These are phyloP conservation scores for Stenogyne calaminthoides DNA, from an alignment of 305 asterid species.

Conservation along the genomic window DNA sequence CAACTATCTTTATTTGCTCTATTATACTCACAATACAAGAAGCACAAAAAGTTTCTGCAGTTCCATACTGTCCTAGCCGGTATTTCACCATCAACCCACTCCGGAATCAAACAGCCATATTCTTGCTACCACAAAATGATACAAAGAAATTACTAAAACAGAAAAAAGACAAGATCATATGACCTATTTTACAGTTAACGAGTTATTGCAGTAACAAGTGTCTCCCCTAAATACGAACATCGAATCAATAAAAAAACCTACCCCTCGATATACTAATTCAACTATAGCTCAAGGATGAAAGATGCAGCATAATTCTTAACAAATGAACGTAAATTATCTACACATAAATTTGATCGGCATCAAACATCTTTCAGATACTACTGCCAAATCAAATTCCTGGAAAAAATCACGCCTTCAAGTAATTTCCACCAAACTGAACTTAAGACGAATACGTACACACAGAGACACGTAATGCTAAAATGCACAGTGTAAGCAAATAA, in stretches of 20 bases:
- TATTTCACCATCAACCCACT: not conserved
- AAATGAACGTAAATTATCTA: not conserved
- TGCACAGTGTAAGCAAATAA: constrained; percentile 3
- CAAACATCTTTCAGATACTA: constrained; percentile 1
- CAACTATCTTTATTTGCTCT: not conserved
- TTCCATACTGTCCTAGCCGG: not conserved
- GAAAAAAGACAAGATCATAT: not conserved
- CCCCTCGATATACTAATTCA: too few species aligned
- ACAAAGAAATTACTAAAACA: not conserved
- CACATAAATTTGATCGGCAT: constrained; percentile 7
- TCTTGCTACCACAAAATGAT: not conserved
- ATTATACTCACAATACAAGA: constrained; percentile 1
- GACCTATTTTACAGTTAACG: not conserved
- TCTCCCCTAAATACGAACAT: too few species aligned
- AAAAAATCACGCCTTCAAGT: not conserved
- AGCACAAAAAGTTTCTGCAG: constrained; percentile 1
- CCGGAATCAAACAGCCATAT: not conserved
- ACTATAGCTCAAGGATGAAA: not conserved
- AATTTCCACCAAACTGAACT: not conserved
- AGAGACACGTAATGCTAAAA: not conserved
- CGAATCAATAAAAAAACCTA: too few species aligned
- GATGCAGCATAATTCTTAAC: not conserved
- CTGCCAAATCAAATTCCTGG: constrained; percentile 9
- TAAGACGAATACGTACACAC: not conserved
- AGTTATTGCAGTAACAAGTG: not conserved